Evolutionary conservation across 1,139 yeast species (phyloP), one percentile per base, ranked within the genome.

Genomic region (Debaryomycetaceae sp.): DNA sequence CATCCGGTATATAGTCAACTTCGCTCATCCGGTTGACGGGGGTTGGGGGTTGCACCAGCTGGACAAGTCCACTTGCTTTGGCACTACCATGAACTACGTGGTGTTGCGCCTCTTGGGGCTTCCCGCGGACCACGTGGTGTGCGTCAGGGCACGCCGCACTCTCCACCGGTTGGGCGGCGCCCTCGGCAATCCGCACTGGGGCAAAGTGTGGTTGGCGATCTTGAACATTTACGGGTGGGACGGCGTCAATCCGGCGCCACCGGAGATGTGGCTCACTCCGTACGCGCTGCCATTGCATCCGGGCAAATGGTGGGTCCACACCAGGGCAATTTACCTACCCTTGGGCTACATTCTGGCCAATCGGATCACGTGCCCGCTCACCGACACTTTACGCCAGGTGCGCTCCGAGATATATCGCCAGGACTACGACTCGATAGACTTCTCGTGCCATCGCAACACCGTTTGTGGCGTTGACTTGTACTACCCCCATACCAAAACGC

Each of bases 231-330:
- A 89, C 51, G 78, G 75, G 23, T 93, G 97, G 96, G 94, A 83
- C 41, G 98, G 98, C 30, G 96, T 91, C 5, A 93, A 93, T 45
- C 98, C 99, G 2, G 95, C 96, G 2, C 98, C 98, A 2, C 93
- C 97, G 2, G 99, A 93, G 53, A 60, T 89, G 32, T 93, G 96
- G 94, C 60, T 83, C 42, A 58, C 91, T 29, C 99, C 98, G 2
- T 27, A 27, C 19, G 84, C 86, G 31, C 46, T 81, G 2, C 95
- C 96, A 0, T 65, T 88, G 25, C 98, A 91, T 51, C 98, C 99
- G 1, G 95, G 91, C 18, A 73, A 86, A 50, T 93, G 97, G 98
- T 93, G 99, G 99, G 96, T 91, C 18, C 99, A 93, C 50, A 91
- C 96, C 0, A 65, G 99, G 36, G 96, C 94, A 1, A 86, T 93